Conservation (phyloP, 768 basidiomycete species). For the Hemileccinum impolitum region DNA sequence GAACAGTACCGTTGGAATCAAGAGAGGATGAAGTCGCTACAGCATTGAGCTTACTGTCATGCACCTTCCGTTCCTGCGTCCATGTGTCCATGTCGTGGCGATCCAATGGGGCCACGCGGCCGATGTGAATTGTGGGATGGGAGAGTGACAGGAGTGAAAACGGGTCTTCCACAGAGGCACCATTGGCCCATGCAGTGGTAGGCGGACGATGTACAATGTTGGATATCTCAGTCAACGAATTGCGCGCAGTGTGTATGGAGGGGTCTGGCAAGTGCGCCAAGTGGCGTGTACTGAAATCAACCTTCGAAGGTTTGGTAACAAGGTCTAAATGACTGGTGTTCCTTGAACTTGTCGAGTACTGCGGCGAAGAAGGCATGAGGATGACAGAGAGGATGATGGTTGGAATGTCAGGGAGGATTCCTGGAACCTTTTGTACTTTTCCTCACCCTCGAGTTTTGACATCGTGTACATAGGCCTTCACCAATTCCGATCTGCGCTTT, state of each 20-base stretch:
- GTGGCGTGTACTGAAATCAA: slow-evolving; percentile 6
- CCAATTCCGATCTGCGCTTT: slow-evolving; percentile 11
- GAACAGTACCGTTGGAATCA: slow-evolving; percentile 2
- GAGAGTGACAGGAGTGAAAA: slow-evolving; percentile 8
- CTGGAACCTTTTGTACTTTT: slow-evolving; percentile 18
- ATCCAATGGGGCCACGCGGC: slow-evolving; percentile 18
- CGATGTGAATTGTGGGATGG: slow-evolving; percentile 6
- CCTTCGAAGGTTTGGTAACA: background rate
- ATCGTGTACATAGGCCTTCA: slow-evolving; percentile 5
- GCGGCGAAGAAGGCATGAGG: slow-evolving; percentile 6
- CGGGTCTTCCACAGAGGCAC: slow-evolving; percentile 1
- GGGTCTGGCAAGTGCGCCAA: slow-evolving; percentile 12
- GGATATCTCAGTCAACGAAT: slow-evolving; percentile 6
- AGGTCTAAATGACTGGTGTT: background rate
- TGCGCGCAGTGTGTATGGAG: slow-evolving; percentile 3
- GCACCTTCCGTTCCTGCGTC: slow-evolving; percentile 3
- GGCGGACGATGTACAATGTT: slow-evolving; percentile 1
- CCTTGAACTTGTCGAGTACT: slow-evolving; percentile 1
- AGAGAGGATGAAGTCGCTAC: slow-evolving; percentile 10
- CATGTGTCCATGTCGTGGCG: slow-evolving; percentile 30
- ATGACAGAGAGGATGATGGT: background rate
- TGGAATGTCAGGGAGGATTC: background rate
- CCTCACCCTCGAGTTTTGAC: slow-evolving; percentile 6
- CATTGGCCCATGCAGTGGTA: background rate
- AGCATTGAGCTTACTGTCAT: slow-evolving; percentile 9